phyloP scores from a whole-genome alignment of 2,329 filamentous ascomycete species.

The Colletotrichum tamarilloi region DNA sequence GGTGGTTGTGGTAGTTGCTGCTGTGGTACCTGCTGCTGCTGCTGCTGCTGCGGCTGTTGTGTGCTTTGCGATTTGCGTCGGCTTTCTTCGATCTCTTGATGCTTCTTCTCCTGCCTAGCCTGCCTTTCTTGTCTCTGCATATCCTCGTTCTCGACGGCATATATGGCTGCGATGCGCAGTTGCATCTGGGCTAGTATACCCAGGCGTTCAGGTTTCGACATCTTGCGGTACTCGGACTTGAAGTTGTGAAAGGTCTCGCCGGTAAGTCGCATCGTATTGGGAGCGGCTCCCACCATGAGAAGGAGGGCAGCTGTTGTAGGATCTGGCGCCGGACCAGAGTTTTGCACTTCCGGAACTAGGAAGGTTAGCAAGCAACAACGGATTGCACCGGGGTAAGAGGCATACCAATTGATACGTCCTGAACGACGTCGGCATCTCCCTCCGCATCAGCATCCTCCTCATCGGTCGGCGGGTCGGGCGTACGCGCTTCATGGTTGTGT shows the following conservation, averaged over 20 bases:
- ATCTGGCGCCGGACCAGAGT: constrained; percentile 39
- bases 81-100: constrained; percentile 51
- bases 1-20: constrained; percentile 37
- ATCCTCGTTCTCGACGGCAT: constrained; percentile 57
- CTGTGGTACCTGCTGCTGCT: constrained; percentile 11
- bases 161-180: constrained; percentile 55
- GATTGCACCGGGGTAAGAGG: not conserved
- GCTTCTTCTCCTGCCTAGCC: constrained; percentile 51
- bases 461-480: constrained; percentile 52
- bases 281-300: constrained; percentile 53
- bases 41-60: constrained; percentile 41
- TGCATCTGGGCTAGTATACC: constrained; percentile 53
- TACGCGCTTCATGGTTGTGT: constrained; percentile 57
- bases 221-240: constrained; percentile 56
- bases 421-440: constrained; percentile 40
- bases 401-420: constrained; percentile 36
- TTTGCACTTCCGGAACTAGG: constrained; percentile 13
- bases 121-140: constrained; percentile 52
- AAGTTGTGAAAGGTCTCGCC: constrained; percentile 57
- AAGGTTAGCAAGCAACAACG: not conserved
- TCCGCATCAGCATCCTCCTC: constrained; percentile 48
- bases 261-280: constrained; percentile 50
- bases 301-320: constrained; percentile 50
- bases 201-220: constrained; percentile 52
- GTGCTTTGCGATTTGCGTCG: constrained; percentile 42